Evolutionary conservation across 1,284 basidiomycete species (phyloP).

Genomic region (Papiliotrema laurentii): DNA sequence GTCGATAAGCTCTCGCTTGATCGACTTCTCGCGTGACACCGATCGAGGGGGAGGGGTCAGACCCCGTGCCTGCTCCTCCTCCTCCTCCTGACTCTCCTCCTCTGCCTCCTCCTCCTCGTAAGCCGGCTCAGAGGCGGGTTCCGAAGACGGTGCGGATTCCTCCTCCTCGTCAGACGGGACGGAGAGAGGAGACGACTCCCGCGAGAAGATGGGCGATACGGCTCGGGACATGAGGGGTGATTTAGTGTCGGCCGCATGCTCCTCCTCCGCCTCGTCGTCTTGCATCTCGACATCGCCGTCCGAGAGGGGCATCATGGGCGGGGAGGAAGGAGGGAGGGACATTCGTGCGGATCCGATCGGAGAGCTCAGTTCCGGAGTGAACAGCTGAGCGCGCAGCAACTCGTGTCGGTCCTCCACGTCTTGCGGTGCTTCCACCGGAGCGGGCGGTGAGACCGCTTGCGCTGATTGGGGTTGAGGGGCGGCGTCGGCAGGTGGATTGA

Average conservation of each 20-base stretch:
- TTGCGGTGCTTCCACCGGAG: too few species aligned
- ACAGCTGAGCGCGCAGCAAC: conserved; percentile 4
- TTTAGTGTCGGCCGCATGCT: background rate
- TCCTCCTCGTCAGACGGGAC: background rate
- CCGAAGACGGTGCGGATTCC: conserved; percentile 1
- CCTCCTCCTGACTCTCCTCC: background rate
- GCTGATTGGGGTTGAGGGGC: too few species aligned
- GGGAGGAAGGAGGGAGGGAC: conserved; percentile 18
- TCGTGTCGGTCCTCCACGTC: too few species aligned
- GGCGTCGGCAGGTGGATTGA: conserved; percentile 9
- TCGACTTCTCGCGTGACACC: background rate
- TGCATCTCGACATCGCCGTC: conserved; percentile 11
- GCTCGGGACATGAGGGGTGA: background rate
- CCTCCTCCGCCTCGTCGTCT: background rate
- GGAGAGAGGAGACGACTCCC: background rate
- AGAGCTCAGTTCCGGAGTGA: conserved; percentile 7
- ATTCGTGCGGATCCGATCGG: background rate
- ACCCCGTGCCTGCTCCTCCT: too few species aligned
- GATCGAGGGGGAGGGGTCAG: background rate
- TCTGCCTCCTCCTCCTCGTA: background rate
- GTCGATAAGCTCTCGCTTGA: conserved; percentile 5
- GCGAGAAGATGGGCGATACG: background rate
- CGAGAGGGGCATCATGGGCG: conserved; percentile 13
- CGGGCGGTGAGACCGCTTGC: too few species aligned
- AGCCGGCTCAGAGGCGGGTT: background rate